Percentiles rank a stretch among this genome's conserved stretches.
These are phyloP conservation scores for Globisporangium takayamanum DNA, from an alignment of 352 stramenopile species.

Conservation along the genomic window DNA sequence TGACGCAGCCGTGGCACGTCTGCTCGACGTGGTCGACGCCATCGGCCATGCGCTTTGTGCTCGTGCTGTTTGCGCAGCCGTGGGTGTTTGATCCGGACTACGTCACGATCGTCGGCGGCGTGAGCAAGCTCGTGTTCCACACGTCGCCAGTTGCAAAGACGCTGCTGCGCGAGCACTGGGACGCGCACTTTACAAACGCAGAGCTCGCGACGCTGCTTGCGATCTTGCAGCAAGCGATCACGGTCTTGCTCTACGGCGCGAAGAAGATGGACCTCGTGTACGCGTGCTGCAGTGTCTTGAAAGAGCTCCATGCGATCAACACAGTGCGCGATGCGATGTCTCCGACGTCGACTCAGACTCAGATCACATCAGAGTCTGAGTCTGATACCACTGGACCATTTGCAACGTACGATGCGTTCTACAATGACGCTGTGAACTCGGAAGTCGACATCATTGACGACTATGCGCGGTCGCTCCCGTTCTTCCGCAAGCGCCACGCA, in stretches of 20 bases:
- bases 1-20: slow-evolving; percentile 69
- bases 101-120: slow-evolving; percentile 54
- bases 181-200: slow-evolving; percentile 39
- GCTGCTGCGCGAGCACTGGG: slow-evolving; percentile 50
- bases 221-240: slow-evolving; percentile 74
- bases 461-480: slow-evolving; percentile 67
- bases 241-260: slow-evolving; percentile 59
- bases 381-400: slow-evolving; percentile 18
- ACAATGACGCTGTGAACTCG: slow-evolving; percentile 78
- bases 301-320: slow-evolving; percentile 68
- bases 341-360: too few species aligned
- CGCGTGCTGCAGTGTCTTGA: slow-evolving; percentile 54
- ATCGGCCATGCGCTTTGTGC: slow-evolving; percentile 46
- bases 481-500: slow-evolving; percentile 52
- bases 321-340: slow-evolving; percentile 16
- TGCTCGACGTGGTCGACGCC: slow-evolving; percentile 60
- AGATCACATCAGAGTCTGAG: too few species aligned
- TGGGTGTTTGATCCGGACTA: slow-evolving; percentile 76
- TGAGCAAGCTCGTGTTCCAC: slow-evolving; percentile 70
- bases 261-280: slow-evolving; percentile 77
- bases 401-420: slow-evolving; percentile 66
- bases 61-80: slow-evolving; percentile 70
- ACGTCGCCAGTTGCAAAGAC: slow-evolving; percentile 38
- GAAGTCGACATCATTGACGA: slow-evolving; percentile 79
- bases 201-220: slow-evolving; percentile 60